A percentile compares a stretch with the other conserved stretches of the same genome.
Evolutionary conservation across 2,329 filamentous ascomycete species (phyloP).

Genomic region (Pyrenophora seminiperda): DNA sequence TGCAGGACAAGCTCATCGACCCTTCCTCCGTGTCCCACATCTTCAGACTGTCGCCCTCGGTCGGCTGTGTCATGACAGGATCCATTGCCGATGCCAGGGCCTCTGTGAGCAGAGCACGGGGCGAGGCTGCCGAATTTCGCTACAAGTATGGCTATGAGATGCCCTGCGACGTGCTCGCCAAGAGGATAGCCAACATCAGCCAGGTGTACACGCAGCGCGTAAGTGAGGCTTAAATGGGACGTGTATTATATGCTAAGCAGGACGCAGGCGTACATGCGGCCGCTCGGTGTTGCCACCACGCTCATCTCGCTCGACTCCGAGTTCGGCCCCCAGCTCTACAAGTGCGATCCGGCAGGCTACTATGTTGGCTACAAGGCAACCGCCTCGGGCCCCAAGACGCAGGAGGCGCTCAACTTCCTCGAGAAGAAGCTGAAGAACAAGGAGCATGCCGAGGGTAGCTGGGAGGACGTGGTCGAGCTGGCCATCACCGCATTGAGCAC

Average conservation of each 20-base stretch:
- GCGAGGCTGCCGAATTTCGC: slow-evolving; percentile 94
- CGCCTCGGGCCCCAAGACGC: slow-evolving; percentile 94
- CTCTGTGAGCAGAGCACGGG: slow-evolving; percentile 88
- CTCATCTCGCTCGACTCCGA: slow-evolving; percentile 93
- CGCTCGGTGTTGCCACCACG: slow-evolving; percentile 92
- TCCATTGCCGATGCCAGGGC: slow-evolving; percentile 97
- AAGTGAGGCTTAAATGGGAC: slow-evolving; percentile 38
- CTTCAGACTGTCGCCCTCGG: slow-evolving; percentile 93
- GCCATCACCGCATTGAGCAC: slow-evolving; percentile 95
- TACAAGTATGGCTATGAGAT: slow-evolving; percentile 99
- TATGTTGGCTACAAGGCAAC: slow-evolving; percentile 99
- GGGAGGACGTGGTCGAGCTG: slow-evolving; percentile 97
- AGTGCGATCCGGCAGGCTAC: slow-evolving; percentile 97
- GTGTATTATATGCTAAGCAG: slow-evolving; percentile 35
- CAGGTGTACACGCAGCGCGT: slow-evolving; percentile 99
- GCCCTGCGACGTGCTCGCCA: slow-evolving; percentile 95
- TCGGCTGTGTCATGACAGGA: slow-evolving; percentile 97
- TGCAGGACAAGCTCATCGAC: slow-evolving; percentile 97
- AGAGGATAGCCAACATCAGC: slow-evolving; percentile 97
- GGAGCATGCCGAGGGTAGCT: slow-evolving; percentile 86
- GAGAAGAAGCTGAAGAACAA: slow-evolving; percentile 99
- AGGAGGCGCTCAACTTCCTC: slow-evolving; percentile 96
- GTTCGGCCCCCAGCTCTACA: slow-evolving; percentile 92
- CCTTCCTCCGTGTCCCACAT: slow-evolving; percentile 96
- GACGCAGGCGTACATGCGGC: slow-evolving; percentile 89